A percentile compares a stretch with the other conserved stretches of the same genome.
Evolutionary conservation across 1,284 basidiomycete species (phyloP).

Genomic region (Termitomyces sp.): DNA sequence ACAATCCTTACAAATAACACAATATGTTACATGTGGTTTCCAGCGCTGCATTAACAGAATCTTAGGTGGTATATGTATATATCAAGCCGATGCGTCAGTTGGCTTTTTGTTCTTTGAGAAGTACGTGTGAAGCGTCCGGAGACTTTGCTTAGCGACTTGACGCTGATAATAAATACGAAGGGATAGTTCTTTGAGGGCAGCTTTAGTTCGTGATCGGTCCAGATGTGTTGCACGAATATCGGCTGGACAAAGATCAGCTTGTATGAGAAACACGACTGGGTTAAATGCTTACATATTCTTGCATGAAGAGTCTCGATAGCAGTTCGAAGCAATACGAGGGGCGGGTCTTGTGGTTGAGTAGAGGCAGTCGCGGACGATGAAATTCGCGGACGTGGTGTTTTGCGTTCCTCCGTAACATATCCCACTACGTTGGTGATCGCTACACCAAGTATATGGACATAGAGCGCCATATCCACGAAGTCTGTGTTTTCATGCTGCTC

Average conservation of each 20-base stretch:
- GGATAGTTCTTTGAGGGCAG: conserved; percentile 54
- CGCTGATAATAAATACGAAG: conserved; percentile 63
- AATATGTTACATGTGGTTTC: not conserved
- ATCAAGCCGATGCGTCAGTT: not conserved
- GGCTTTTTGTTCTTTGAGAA: conserved; percentile 16
- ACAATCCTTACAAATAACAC: not conserved
- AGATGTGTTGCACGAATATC: conserved; percentile 69
- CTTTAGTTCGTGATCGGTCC: conserved; percentile 67
- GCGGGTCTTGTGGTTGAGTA: conserved; percentile 22
- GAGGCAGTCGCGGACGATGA: conserved; percentile 11
- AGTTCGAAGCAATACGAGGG: conserved; percentile 42
- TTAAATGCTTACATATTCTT: conserved; percentile 47
- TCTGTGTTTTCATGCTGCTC: conserved; percentile 46
- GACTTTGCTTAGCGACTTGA: conserved; percentile 25
- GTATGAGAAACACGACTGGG: not conserved
- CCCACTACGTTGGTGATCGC: conserved; percentile 53
- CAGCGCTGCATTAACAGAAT: not conserved
- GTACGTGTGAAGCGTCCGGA: conserved; percentile 16
- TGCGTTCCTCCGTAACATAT: conserved; percentile 48
- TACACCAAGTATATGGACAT: conserved; percentile 49
- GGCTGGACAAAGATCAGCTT: conserved; percentile 32
- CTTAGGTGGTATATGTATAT: not conserved
- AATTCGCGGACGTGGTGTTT: conserved; percentile 1
- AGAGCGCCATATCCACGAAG: conserved; percentile 52
- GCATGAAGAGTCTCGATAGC: conserved; percentile 50